phyloP scores from a whole-genome alignment of 2,329 filamentous ascomycete species.

The Colletotrichum costaricense region DNA sequence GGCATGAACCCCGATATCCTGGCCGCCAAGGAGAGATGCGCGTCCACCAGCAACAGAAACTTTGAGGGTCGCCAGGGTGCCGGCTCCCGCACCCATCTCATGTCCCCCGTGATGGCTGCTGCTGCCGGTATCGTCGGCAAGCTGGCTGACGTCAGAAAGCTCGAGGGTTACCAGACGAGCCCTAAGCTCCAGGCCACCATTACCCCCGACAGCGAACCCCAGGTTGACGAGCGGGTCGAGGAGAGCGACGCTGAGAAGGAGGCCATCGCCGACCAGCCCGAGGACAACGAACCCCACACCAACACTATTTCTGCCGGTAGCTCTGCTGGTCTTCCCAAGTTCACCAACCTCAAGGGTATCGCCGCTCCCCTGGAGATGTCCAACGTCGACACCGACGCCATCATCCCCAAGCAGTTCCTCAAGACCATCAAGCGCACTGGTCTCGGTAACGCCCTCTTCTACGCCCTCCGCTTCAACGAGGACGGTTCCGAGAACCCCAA shows the following conservation, averaged over 20 bases:
- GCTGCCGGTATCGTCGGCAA: conserved; percentile 90
- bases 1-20: conserved; percentile 99
- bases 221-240: conserved; percentile 64
- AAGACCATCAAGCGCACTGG: conserved; percentile 99
- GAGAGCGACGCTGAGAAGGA: conserved; percentile 65
- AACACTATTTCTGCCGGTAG: conserved; percentile 51
- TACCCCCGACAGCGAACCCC: conserved; percentile 53
- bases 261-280: conserved; percentile 66
- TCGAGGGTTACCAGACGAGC: conserved; percentile 67
- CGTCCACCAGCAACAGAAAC: conserved; percentile 95
- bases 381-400: conserved; percentile 98
- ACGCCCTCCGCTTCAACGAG: conserved; percentile 81
- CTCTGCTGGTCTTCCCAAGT: conserved; percentile 78
- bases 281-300: conserved; percentile 75
- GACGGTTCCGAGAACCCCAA: conserved; percentile 80
- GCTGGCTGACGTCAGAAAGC: conserved; percentile 89
- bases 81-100: conserved; percentile 89
- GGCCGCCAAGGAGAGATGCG: conserved; percentile 90
- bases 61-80: conserved; percentile 97
- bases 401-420: conserved; percentile 99
- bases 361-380: conserved; percentile 87
- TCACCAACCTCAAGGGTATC: conserved; percentile 85
- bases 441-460: conserved; percentile 88
- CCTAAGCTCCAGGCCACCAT: conserved; percentile 69
- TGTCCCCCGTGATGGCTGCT: conserved; percentile 97